Conservation (phyloP, 805 yeast genomes). For the Candida manassasensis region DNA sequence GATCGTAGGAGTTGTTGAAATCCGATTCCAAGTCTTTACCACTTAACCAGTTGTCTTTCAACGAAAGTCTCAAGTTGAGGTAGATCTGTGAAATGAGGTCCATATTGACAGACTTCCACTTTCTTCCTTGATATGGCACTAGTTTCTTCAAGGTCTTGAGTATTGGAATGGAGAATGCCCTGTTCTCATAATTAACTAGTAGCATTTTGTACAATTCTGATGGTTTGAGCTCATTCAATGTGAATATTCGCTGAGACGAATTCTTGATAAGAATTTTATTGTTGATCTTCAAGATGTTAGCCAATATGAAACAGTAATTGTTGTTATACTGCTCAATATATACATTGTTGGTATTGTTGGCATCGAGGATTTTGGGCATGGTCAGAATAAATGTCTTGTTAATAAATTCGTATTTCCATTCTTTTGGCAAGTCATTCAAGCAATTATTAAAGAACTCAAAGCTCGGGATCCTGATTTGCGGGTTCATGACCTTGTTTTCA, state of each 20-base stretch:
- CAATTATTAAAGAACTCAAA: slow-evolving; percentile 38
- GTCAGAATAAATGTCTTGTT: slow-evolving; percentile 25
- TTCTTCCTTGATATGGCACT: slow-evolving; percentile 86
- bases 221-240: slow-evolving; percentile 59
- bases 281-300: slow-evolving; percentile 50
- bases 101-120: slow-evolving; percentile 93
- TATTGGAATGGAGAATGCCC: slow-evolving; percentile 60
- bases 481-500: slow-evolving; percentile 39
- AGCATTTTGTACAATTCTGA: slow-evolving; percentile 56
- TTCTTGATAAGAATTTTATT: slow-evolving; percentile 60
- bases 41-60: slow-evolving; percentile 83
- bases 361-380: slow-evolving; percentile 23
- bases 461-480: slow-evolving; percentile 26
- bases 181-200: slow-evolving; percentile 54
- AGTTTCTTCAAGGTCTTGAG: slow-evolving; percentile 71
- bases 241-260: slow-evolving; percentile 62
- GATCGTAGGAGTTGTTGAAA: slow-evolving; percentile 71
- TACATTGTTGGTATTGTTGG: slow-evolving; percentile 22
- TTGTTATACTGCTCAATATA: slow-evolving; percentile 27
- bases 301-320: slow-evolving; percentile 44
- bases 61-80: slow-evolving; percentile 62
- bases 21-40: slow-evolving; percentile 77
- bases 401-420: slow-evolving; percentile 20
- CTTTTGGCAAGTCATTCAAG: slow-evolving; percentile 14
- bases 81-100: slow-evolving; percentile 86